Conservation (phyloP, 768 basidiomycete species). For the Kwoniella sp. region DNA sequence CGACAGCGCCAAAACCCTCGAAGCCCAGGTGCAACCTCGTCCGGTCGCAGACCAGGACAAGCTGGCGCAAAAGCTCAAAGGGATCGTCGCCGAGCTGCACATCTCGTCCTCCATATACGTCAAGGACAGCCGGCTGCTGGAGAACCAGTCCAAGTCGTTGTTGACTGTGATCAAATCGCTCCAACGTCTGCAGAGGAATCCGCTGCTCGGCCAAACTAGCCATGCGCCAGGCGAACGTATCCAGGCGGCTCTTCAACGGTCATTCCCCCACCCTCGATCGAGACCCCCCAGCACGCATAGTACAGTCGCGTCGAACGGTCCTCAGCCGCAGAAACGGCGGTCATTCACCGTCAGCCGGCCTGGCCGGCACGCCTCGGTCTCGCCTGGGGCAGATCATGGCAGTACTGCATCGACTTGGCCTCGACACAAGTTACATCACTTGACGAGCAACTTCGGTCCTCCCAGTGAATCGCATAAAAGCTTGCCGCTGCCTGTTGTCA, state of each 20-base stretch:
- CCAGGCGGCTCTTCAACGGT: slow-evolving; percentile 23
- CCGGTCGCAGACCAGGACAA: slow-evolving; percentile 2
- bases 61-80: slow-evolving; percentile 10
- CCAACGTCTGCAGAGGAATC: slow-evolving; percentile 29
- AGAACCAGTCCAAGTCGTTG: not conserved
- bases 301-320: too few relatives aligned
- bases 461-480: slow-evolving; percentile 2
- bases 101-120: slow-evolving; percentile 6
- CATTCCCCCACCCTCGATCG: slow-evolving; percentile 1
- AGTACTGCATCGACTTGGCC: not conserved
- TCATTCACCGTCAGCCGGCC: not conserved
- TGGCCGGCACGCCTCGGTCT: not conserved
- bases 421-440: slow-evolving; percentile 1
- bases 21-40: slow-evolving; percentile 2
- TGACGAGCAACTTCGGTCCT: slow-evolving; percentile 6
- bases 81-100: slow-evolving; percentile 7
- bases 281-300: slow-evolving; percentile 3
- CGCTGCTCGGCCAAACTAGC: slow-evolving; percentile 32
- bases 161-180: slow-evolving; percentile 21
- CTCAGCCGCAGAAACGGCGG: slow-evolving; percentile 4
- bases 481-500: not conserved
- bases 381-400: not conserved
- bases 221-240: slow-evolving; percentile 43
- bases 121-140: slow-evolving; percentile 1
- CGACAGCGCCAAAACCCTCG: not conserved